Conservation (phyloP, 139 green algal genomes). For the Chlorella sp. region DNA sequence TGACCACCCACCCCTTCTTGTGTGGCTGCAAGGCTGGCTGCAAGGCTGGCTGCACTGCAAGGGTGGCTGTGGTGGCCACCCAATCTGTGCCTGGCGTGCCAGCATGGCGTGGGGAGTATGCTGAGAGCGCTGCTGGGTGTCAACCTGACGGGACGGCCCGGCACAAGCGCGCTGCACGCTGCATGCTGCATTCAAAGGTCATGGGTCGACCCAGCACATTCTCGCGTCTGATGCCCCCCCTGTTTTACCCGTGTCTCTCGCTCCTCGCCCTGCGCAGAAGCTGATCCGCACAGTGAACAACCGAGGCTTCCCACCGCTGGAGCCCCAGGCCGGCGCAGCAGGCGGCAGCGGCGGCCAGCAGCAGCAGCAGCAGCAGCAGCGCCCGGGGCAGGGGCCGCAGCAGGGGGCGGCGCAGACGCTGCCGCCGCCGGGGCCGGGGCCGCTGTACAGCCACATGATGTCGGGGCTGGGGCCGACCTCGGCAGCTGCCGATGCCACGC, state of each 20-base stretch:
- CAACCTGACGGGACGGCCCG: no score
- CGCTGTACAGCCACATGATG: constrained; percentile 20
- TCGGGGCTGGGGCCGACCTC: background rate
- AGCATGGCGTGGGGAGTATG: background rate
- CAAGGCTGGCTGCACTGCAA: background rate
- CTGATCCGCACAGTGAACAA: constrained; percentile 33
- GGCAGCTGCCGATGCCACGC: background rate
- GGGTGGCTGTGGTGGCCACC: no score
- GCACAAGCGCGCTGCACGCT: no score
- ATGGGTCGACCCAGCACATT: background rate
- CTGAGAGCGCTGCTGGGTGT: no score
- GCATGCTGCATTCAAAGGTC: background rate
- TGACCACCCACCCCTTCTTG: background rate
- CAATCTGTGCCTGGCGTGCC: no score
- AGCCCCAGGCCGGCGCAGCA: background rate
- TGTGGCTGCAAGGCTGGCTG: background rate
- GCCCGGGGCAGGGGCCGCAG: constrained; percentile 1
- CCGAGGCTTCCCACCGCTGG: constrained; percentile 16
- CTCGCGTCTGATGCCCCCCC: background rate
- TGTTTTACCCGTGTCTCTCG: background rate
- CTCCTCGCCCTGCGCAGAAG: background rate
- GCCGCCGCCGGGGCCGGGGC: background rate
- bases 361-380: background rate
- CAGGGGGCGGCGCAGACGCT: background rate
- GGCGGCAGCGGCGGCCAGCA: background rate